These are phyloP conservation scores for Dichotomocladium elegans DNA, from an alignment of 371 early-diverging fungal species.

Conservation along the genomic window DNA sequence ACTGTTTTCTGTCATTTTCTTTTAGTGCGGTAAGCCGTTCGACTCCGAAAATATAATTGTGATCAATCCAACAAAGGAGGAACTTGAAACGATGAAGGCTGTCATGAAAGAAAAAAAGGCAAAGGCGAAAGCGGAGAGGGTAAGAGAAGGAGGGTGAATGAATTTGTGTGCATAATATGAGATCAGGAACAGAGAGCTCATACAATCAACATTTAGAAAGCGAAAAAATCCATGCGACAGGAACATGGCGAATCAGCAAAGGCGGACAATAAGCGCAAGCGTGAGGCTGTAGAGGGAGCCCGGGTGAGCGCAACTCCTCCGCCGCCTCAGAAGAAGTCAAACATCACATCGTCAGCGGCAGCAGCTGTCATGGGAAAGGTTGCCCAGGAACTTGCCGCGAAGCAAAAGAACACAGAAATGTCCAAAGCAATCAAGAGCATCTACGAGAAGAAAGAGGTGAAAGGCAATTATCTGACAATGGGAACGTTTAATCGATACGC, in stretches of 20 bases:
- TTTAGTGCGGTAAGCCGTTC: conserved; percentile 69
- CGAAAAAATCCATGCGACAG: conserved; percentile 35
- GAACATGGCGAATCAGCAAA: conserved; percentile 14
- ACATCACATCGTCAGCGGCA: conserved; percentile 34
- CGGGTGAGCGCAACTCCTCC: conserved; percentile 1
- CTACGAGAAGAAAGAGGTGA: conserved; percentile 46
- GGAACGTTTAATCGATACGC: conserved; percentile 70
- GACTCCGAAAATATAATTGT: conserved; percentile 59
- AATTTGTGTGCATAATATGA: background rate
- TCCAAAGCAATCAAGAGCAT: conserved; percentile 58
- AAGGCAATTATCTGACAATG: conserved; percentile 58
- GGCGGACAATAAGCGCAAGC: conserved; percentile 26
- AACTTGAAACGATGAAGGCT: conserved; percentile 51
- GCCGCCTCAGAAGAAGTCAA: conserved; percentile 6
- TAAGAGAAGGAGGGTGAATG: conserved; percentile 21
- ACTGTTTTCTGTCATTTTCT: background rate
- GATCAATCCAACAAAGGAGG: conserved; percentile 72
- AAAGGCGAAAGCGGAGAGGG: conserved; percentile 57
- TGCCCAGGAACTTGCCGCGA: conserved; percentile 50
- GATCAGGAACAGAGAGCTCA: too few relatives aligned
- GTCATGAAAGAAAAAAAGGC: conserved; percentile 56
- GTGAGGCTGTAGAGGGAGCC: conserved; percentile 1
- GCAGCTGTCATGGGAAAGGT: conserved; percentile 54
- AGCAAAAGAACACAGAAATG: conserved; percentile 25
- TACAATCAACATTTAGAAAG: too few relatives aligned